A percentile compares a stretch with the other conserved stretches of the same genome.
phyloP scores from a whole-genome alignment of 208 protist species.

The Blastocrithidia nonstop region DNA sequence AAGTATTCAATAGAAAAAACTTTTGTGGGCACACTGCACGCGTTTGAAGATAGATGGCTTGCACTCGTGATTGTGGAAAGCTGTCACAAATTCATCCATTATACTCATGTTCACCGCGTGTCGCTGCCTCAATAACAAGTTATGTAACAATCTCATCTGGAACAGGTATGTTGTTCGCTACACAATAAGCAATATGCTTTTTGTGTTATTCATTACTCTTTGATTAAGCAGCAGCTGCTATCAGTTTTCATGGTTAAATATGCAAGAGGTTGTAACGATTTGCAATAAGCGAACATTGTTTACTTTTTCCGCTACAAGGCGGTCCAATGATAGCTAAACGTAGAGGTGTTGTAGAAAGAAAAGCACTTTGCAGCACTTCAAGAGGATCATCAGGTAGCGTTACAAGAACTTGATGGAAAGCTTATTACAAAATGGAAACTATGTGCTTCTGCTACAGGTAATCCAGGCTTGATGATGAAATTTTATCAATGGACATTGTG shows the following conservation, averaged over 20 bases:
- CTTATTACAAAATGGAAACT: constrained; percentile 45
- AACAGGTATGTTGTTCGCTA: constrained; percentile 41
- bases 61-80: constrained; percentile 50
- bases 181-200: constrained; percentile 42
- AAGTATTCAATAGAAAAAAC: constrained; percentile 51
- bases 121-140: constrained; percentile 42
- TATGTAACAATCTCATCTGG: constrained; percentile 65
- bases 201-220: too few species aligned
- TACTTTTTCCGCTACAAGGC: constrained; percentile 86
- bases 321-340: constrained; percentile 67
- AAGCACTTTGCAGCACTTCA: constrained; percentile 22
- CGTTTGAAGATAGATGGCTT: constrained; percentile 62
- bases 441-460: constrained; percentile 69
- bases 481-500: constrained; percentile 47
- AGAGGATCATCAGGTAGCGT: constrained; percentile 56
- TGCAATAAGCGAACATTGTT: constrained; percentile 62
- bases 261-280: constrained; percentile 71
- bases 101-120: constrained; percentile 12
- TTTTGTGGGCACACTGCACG: constrained; percentile 44
- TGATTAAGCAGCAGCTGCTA: too few species aligned
- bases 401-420: constrained; percentile 57
- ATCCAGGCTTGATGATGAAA: constrained; percentile 32
- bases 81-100: constrained; percentile 76
- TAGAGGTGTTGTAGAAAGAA: constrained; percentile 23
- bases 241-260: too few species aligned